A percentile compares a stretch with the other conserved stretches of the same genome.
Conservation (phyloP, 192 early-diverging fungal species). For the Dissophora ornata region DNA sequence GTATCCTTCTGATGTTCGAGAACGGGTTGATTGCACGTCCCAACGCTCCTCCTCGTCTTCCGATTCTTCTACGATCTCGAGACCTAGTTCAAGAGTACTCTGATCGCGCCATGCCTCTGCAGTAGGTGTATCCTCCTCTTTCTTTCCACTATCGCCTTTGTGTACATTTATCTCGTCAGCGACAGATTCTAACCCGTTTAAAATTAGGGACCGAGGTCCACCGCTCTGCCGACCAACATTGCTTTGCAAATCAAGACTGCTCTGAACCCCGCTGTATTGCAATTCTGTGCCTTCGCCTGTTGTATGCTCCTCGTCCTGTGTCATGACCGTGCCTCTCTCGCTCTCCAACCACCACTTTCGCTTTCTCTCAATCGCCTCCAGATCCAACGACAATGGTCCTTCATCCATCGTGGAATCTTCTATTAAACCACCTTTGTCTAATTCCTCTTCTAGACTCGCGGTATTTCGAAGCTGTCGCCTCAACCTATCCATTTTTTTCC, state of each 20-base stretch:
- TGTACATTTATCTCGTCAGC: not conserved
- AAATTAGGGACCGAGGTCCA: too few relatives aligned
- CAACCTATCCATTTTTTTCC: slow-evolving; percentile 22
- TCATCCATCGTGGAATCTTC: slow-evolving; percentile 33
- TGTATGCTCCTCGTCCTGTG: slow-evolving; percentile 11
- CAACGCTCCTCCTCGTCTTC: not conserved
- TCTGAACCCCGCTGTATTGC: too few relatives aligned
- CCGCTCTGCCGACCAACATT: too few relatives aligned
- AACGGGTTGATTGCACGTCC: not conserved
- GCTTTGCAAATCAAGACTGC: too few relatives aligned
- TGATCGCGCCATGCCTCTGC: slow-evolving; percentile 8
- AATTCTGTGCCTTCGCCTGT: not conserved
- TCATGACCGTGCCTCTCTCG: slow-evolving; percentile 1
- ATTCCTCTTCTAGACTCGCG: slow-evolving; percentile 19
- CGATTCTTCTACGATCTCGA: too few relatives aligned
- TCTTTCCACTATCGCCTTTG: not conserved
- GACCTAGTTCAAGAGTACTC: slow-evolving; percentile 10
- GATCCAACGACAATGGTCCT: slow-evolving; percentile 40
- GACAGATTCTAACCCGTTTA: too few relatives aligned
- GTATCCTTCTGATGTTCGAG: not conserved
- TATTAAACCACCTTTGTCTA: not conserved
- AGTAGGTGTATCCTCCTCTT: too few relatives aligned
- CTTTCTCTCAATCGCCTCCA: slow-evolving; percentile 32
- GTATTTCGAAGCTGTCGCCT: slow-evolving; percentile 30
- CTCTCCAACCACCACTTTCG: slow-evolving; percentile 20